Conservation (phyloP, 2,329 filamentous ascomycete species). For the Talaromyces sp. region DNA sequence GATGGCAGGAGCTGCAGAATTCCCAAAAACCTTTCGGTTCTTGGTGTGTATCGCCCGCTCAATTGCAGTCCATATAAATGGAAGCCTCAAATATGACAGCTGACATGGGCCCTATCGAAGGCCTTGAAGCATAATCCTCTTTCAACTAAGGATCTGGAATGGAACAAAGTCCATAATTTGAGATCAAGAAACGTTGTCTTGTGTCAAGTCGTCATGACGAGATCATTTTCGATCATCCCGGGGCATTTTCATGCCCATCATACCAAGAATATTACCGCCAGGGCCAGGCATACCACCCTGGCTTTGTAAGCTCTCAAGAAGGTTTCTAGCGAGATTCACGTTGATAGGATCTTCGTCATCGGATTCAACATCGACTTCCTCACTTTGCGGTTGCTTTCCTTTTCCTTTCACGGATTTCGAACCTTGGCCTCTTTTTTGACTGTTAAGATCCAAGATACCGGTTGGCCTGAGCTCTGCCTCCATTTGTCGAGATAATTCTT, state of each 20-base stretch:
- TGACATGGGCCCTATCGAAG: not conserved
- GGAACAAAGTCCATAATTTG: too few species aligned
- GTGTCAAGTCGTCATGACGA: not conserved
- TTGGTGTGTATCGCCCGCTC: not conserved
- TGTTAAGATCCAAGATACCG: constrained; percentile 39
- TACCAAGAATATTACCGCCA: constrained; percentile 76
- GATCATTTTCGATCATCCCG: constrained; percentile 56
- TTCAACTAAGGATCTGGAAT: not conserved
- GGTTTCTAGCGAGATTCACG: constrained; percentile 81
- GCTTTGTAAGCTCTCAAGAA: constrained; percentile 87
- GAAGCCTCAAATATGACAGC: not conserved
- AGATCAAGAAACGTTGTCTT: not conserved
- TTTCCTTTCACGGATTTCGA: constrained; percentile 25
- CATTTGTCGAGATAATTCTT: constrained; percentile 41
- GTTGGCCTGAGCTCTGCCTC: constrained; percentile 44
- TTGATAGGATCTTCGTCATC: constrained; percentile 65
- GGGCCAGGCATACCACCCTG: constrained; percentile 83
- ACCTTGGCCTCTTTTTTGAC: constrained; percentile 16
- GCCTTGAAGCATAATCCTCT: not conserved
- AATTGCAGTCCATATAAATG: not conserved
- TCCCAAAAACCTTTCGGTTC: not conserved
- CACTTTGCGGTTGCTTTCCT: constrained; percentile 17
- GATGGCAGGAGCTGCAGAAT: not conserved
- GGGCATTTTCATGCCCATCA: constrained; percentile 79
- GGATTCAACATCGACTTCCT: constrained; percentile 16